A percentile compares a stretch with the other conserved stretches of the same genome.
Evolutionary conservation across 441 rosid genomes (phyloP).

Genomic region (Jatropha multifida): DNA sequence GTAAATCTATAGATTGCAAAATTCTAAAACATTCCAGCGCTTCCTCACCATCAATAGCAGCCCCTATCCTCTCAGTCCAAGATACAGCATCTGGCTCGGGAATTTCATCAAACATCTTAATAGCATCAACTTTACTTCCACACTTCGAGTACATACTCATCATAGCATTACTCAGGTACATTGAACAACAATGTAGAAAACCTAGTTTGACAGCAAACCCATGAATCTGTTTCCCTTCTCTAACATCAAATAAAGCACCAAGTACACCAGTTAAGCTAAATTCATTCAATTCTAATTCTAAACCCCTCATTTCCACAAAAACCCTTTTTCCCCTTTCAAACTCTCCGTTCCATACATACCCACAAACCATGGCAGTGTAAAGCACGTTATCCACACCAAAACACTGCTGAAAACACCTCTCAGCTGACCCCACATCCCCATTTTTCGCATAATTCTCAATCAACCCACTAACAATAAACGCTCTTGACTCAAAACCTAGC

Average conservation of each 20-base stretch:
- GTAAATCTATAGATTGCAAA: slow-evolving; percentile 22
- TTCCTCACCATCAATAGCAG: slow-evolving; percentile 33
- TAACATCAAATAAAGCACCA: slow-evolving; percentile 33
- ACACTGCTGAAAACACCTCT: slow-evolving; percentile 40
- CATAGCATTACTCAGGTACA: slow-evolving; percentile 39
- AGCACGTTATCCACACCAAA: slow-evolving; percentile 34
- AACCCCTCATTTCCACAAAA: slow-evolving; percentile 31
- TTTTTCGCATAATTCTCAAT: slow-evolving; percentile 38
- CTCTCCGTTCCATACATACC: slow-evolving; percentile 38
- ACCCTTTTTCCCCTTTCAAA: slow-evolving; percentile 31
- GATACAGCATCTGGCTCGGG: slow-evolving; percentile 40
- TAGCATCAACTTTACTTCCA: slow-evolving; percentile 27
- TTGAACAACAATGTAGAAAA: slow-evolving; percentile 28
- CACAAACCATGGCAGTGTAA: slow-evolving; percentile 35
- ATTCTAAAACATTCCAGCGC: slow-evolving; percentile 30
- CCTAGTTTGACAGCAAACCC: slow-evolving; percentile 40
- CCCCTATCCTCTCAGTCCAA: slow-evolving; percentile 45
- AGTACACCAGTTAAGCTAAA: slow-evolving; percentile 36
- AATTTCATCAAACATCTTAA: slow-evolving; percentile 43
- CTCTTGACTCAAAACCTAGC: slow-evolving; percentile 29
- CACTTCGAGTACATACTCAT: slow-evolving; percentile 36
- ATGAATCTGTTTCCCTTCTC: slow-evolving; percentile 43
- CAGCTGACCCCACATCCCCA: slow-evolving; percentile 36
- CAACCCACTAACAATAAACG: slow-evolving; percentile 39
- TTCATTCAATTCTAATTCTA: slow-evolving; percentile 39